phyloP scores from a whole-genome alignment of 176 grass and related monocot genomes.

The Carex parvula region DNA sequence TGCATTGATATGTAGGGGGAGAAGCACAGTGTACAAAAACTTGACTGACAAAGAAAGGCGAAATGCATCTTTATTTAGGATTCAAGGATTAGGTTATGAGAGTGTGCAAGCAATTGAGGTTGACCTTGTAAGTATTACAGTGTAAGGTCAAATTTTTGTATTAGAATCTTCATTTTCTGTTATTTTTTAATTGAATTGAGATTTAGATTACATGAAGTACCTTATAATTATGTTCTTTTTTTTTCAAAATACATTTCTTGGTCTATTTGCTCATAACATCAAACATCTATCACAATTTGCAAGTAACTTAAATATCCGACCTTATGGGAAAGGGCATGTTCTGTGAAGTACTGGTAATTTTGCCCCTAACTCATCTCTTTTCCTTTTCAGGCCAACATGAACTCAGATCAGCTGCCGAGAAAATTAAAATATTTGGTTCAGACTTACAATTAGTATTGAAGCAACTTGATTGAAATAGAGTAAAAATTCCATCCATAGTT shows the following conservation, averaged over 20 bases:
- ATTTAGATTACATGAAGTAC: neutral
- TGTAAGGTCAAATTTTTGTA: neutral
- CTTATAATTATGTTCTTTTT: neutral
- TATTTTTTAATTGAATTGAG: neutral
- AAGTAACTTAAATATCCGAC: neutral
- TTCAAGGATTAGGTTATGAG: conserved; percentile 74
- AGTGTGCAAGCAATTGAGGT: conserved; percentile 76
- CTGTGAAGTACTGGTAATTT: neutral
- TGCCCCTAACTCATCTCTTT: neutral
- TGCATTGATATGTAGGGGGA: conserved; percentile 44
- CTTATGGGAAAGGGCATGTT: neutral
- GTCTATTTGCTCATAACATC: neutral
- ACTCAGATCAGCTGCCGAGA: neutral
- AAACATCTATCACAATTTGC: neutral
- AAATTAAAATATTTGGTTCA: neutral
- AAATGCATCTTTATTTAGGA: conserved; percentile 53
- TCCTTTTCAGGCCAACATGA: neutral
- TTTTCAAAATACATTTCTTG: neutral
- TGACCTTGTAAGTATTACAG: conserved; percentile 61
- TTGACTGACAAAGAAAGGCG: conserved; percentile 44
- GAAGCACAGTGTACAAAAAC: conserved; percentile 61
- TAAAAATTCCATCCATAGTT: neutral
- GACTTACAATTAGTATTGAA: neutral
- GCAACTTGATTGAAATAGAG: neutral
- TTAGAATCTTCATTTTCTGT: neutral